A percentile compares a stretch with the other conserved stretches of the same genome.
Evolutionary conservation across 208 protist species (phyloP).

Genomic region (Crithidia expoeki): DNA sequence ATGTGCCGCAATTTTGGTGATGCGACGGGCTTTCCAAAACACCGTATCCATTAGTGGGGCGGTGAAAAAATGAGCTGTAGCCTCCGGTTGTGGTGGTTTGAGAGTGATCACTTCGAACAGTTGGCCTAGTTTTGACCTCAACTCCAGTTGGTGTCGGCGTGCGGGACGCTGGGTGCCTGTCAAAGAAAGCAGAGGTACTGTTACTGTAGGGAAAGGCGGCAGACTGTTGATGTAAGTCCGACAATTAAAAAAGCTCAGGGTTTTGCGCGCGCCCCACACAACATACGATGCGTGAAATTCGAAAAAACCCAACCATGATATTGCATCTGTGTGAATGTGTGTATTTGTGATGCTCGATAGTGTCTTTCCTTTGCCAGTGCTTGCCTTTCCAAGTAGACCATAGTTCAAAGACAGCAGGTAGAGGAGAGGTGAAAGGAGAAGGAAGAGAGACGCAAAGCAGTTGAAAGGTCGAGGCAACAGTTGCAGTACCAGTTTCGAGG

Average conservation of each 20-base stretch:
- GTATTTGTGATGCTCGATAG: not conserved
- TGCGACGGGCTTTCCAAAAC: not conserved
- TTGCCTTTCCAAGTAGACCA: too few species aligned
- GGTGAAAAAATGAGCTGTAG: not conserved
- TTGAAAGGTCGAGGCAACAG: too few species aligned
- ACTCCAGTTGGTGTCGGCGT: not conserved
- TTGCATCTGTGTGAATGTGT: not conserved
- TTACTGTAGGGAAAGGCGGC: not conserved
- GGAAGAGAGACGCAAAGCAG: too few species aligned
- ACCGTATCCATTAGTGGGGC: not conserved
- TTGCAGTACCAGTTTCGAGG: too few species aligned
- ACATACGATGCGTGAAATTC: not conserved
- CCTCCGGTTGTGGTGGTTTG: not conserved
- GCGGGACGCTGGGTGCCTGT: not conserved
- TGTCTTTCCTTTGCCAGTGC: too few species aligned
- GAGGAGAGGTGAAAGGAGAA: constrained; percentile 3
- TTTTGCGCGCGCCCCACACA: constrained; percentile 3
- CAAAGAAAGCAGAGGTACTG: not conserved
- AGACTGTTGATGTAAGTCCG: constrained; percentile 11
- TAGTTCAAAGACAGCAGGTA: not conserved
- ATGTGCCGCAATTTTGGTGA: not conserved
- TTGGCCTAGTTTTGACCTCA: not conserved
- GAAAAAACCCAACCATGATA: constrained; percentile 12
- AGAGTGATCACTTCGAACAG: not conserved
- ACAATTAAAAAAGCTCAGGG: constrained; percentile 10